Evolutionary conservation across 2,329 filamentous ascomycete species (phyloP), one percentile per base, ranked within the genome.

Genomic region (Ophiostoma ulmi): DNA sequence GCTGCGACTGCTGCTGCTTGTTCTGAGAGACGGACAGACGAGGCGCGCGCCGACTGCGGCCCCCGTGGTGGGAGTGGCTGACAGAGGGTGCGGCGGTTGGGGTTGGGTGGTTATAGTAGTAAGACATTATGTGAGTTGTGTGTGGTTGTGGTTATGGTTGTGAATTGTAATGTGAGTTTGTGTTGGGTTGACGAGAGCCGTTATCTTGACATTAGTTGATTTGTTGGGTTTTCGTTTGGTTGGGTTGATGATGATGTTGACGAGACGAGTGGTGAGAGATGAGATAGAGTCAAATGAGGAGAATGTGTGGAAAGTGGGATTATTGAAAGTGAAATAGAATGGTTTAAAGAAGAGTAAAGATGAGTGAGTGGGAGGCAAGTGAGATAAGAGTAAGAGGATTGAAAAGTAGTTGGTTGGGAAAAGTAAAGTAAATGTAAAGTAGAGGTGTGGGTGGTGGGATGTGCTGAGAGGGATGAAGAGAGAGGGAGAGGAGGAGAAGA

Each of bases 31-130:
- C 89, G 61, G 90, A 90, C 76, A 95, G 85, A 76, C 94, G 88
- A 72, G 93, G 91, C 63, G 90, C 91, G 78, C 94, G 88, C 77
- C 94, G 91, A 79, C 91, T 94, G 77, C 94, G 92, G 77, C 92
- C 91, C 77, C 88, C 90, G 80, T 95, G 91, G 82, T 94, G 90
- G 80, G 87, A 90, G 83, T 95, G 91, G 74, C 89, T 85, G 77
- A 85, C 80, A 61, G 81, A 83, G 76, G 83, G 84, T 71, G 84
- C 81, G 70, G 83, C 80, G 73, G 83, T 80, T 67, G 88, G 83
- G 72, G 85, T 85, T 73, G 83, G 82, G 75, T 88, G 87, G 78
- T 84, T 84, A 81, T 86, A 84, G 78, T 88, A 89, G 80, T 88
- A 90, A 81, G 88, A 86, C 87, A 90, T 89, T 69, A 68, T 75